Evolutionary conservation across 2,329 filamentous ascomycete species (phyloP), one percentile per base, ranked within the genome.

Genomic region (Elsinoe fawcettii): DNA sequence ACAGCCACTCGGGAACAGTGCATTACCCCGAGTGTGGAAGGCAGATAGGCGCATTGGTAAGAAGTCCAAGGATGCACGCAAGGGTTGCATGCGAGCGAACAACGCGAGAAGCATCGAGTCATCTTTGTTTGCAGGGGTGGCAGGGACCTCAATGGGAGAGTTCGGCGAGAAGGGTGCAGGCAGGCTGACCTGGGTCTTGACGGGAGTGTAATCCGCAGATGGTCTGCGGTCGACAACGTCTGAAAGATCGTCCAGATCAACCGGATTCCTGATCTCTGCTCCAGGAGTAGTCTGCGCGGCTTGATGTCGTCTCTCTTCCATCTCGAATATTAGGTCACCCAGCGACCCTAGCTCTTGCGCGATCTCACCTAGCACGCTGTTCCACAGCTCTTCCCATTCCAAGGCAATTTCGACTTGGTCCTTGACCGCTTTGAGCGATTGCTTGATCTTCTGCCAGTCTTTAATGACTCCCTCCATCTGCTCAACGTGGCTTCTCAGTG

Each of bases 311-410:
- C 90, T 87, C 73, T 97, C 93, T 70, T 99, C 93, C 90, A 97
- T 96, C 71, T 97, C 91, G 66, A 97, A 97, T 27, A 97, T 88
- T 49, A 96, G 75, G 37, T 87, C 80, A 66, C 82, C 83, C 14
- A 95, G 77, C 44, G 86, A 85, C 62, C 93, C 88, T 67, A 90
- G 85, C 73, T 99, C 93, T 61, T 86, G 84, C 55, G 91, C 88
- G 60, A 97, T 96, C 69, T 97, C 92, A 44, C 91, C 92, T 2
- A 99, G 77, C 2, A 97, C 92, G 62, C 82, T 89, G 65, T 90
- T 90, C 92, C 93, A 97, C 34, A 99, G 78, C 73, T 97, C 91
- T 70, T 96, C 91, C 92, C 92, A 99, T 68, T 99, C 93, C 90
- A 97, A 95, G 47, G 93, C 93, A 59, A 96, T 84, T 71, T 97